These are phyloP conservation scores for Magnusiomyces paraingens DNA, from an alignment of 1,139 yeast species.

Conservation along the genomic window DNA sequence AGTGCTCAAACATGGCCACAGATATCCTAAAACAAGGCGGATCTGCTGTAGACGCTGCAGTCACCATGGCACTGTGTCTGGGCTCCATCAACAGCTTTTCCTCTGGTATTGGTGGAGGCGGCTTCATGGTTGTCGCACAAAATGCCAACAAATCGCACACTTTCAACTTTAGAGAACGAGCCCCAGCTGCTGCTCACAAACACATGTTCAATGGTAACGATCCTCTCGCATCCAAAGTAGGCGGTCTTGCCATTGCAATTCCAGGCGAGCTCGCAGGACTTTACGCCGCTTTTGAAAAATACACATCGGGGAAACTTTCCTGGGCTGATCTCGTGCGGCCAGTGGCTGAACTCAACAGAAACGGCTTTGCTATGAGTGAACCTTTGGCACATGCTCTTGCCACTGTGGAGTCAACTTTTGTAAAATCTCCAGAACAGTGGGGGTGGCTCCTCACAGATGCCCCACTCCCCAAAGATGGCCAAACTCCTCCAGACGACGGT, in stretches of 20 bases:
- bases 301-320: slow-evolving; percentile 61
- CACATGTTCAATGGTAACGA: slow-evolving; percentile 53
- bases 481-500: slow-evolving; percentile 4
- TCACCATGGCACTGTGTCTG: slow-evolving; percentile 81
- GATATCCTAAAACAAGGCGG: slow-evolving; percentile 52
- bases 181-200: slow-evolving; percentile 57
- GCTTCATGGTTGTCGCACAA: slow-evolving; percentile 55
- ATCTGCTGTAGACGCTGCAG: slow-evolving; percentile 90
- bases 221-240: slow-evolving; percentile 52
- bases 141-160: slow-evolving; percentile 35
- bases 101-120: slow-evolving; percentile 94
- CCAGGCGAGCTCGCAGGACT: slow-evolving; percentile 91
- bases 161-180: slow-evolving; percentile 84
- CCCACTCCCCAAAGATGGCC: background rate
- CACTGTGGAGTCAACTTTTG: slow-evolving; percentile 14
- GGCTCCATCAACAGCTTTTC: slow-evolving; percentile 79
- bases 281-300: slow-evolving; percentile 49
- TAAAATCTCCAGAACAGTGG: slow-evolving; percentile 23
- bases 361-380: slow-evolving; percentile 58
- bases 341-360: slow-evolving; percentile 56
- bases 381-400: slow-evolving; percentile 41
- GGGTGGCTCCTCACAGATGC: slow-evolving; percentile 34
- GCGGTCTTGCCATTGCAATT: slow-evolving; percentile 78
- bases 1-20: slow-evolving; percentile 66
- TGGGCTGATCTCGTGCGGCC: slow-evolving; percentile 79